Evolutionary conservation across 148 eudicot genomes (phyloP), one percentile per base, ranked within the genome.

Genomic region (Tetragonia tetragonoides): DNA sequence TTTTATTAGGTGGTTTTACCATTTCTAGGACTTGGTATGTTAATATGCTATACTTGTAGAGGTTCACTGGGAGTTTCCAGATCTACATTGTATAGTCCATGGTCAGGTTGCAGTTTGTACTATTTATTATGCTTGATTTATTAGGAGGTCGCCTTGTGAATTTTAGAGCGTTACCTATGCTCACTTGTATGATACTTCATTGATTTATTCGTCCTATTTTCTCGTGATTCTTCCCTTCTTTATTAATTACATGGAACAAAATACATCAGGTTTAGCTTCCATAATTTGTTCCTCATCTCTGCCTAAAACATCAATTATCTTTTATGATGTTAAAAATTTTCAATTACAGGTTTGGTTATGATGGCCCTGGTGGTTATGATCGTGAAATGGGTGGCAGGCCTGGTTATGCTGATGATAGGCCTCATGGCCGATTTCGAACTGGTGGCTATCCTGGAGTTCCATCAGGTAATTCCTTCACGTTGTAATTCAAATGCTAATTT

Each of bases 331-430:
- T 24, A 5, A 10, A 10, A 16, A 24, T 80, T 77, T 61, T 11
- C 23, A 60, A 60, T 44, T 77, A 42, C 84, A 96, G 99, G 90
- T 93, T 91, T 88, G 96, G 93, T 18, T 89, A 93, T 86, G 93
- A 91, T 78, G 73, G 86, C 81, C 90, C 87, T 56, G 86, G 90
- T 80, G 95, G 92, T 8, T 87, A 91, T 82, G 98, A 93, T 4
- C 97, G 99, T 72, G 94, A 93, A 15, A 80, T 84, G 75, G 97
- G 93, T 10, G 96, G 93, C 71, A 95, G 99, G 75, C 85, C 81
- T 77, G 94, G 92, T 72, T 95, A 86, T 84, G 85, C 68, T 79
- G 94, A 88, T 79, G 98, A 90, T 34, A 90, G 97, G 88, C 93
- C 95, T 74, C 94, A 86, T 86, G 98, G 99, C 77, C 91, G 99